Base-by-base conservation (phyloP, 768 basidiomycete genomes). In the Xerocomellus intermedius region DNA sequence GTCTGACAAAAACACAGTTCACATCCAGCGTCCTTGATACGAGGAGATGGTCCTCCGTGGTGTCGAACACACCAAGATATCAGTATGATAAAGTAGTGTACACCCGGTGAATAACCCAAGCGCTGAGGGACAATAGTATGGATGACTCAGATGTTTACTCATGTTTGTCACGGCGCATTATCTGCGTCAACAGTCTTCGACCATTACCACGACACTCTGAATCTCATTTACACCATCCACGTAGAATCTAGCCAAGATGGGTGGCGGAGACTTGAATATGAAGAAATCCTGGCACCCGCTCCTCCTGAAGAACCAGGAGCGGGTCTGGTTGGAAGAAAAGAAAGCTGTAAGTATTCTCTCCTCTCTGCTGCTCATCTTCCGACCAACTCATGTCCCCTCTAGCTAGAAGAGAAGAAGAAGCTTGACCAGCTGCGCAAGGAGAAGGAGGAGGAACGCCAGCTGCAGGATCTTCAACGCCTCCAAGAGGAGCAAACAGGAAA, bases 251-350 rank as follows among this genome's bases (percentile, higher is more conserved):
- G 63, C 64, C 80, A 97, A 88, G 66, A 98, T 98, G 95, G 95
- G 95, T 84, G 94, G 95, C 55, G 95, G 91, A 57, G 95, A 98
- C 73, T 80, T 98, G 70, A 98, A 98, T 69, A 98, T 98, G 95
- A 97, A 91, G 76, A 96, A 97, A 82, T 94, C 92, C 60, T 98
- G 95, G 95, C 95, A 98, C 72, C 95, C 95, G 82, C 86, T 94
- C 81, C 90, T 96, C 74, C 74, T 97, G 74, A 94, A 93, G 71
- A 96, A 96, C 76, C 96, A 98, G 87, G 93, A 96, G 85, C 85
- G 91, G 83, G 97, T 98, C 66, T 98, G 97, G 96, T 82, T 98
- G 52, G 91, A 96, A 73, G 97, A 99, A 74, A 94, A 96, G 83
- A 89, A 91, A 69, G 94, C 94, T 50, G 93, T 92, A 69, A 65